A percentile compares a stretch with the other conserved stretches of the same genome.
phyloP scores from a whole-genome alignment of 2,329 filamentous ascomycete genomes.

The Alternaria rosae region DNA sequence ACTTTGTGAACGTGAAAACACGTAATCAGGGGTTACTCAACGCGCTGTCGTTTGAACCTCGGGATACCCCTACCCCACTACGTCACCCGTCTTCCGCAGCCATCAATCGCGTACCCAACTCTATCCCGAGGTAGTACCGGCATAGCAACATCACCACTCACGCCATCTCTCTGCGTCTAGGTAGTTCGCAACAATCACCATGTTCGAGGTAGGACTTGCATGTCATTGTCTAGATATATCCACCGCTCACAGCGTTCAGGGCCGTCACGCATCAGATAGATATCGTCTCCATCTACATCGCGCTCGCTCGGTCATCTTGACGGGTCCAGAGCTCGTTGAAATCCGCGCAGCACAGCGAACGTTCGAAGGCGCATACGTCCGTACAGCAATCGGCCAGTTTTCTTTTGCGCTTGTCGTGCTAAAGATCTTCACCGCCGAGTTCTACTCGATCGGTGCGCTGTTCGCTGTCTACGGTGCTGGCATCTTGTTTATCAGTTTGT shows the following conservation, averaged over 20 bases:
- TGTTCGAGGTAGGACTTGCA: conserved; percentile 26
- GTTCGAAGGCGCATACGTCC: conserved; percentile 96
- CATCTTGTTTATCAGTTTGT: conserved; percentile 81
- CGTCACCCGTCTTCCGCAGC: conserved; percentile 5
- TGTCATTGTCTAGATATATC: too few relatives aligned
- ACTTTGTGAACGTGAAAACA: background rate
- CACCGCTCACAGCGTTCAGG: conserved; percentile 37
- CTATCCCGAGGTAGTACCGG: background rate
- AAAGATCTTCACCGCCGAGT: conserved; percentile 95
- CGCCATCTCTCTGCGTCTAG: background rate
- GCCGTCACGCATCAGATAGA: conserved; percentile 71
- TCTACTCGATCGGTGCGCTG: conserved; percentile 95
- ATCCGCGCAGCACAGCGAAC: conserved; percentile 94
- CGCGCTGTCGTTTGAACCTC: conserved; percentile 1
- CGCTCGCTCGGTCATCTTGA: conserved; percentile 82
- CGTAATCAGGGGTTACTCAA: background rate
- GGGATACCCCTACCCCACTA: conserved; percentile 13
- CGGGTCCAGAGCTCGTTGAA: conserved; percentile 86
- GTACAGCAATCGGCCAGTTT: conserved; percentile 93
- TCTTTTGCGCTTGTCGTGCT: conserved; percentile 93
- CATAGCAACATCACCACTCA: background rate
- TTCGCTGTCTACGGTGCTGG: conserved; percentile 92
- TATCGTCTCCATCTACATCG: conserved; percentile 84
- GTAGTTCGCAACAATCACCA: conserved; percentile 1
- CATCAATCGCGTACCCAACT: background rate